Conservation (phyloP, 208 protist genomes). For the Leishmania gerbilli region DNA sequence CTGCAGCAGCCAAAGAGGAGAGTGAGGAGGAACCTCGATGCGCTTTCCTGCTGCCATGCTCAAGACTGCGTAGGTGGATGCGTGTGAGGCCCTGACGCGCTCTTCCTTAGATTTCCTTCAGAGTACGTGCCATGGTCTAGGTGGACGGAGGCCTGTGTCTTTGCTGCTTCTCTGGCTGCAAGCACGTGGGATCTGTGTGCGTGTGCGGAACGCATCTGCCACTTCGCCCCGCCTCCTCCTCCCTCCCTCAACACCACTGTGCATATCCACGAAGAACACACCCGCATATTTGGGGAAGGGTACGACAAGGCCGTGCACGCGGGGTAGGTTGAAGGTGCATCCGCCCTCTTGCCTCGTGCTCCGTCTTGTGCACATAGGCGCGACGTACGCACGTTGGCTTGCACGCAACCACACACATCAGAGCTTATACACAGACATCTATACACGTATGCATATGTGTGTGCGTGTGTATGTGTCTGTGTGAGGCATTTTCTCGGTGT, state of each 20-base stretch:
- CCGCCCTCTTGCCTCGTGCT: not conserved
- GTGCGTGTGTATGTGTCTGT: not conserved
- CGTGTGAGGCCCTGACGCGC: not conserved
- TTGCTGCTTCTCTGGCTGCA: not conserved
- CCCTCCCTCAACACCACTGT: not conserved
- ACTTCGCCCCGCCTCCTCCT: not conserved
- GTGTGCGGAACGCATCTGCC: not conserved
- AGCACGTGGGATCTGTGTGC: not conserved
- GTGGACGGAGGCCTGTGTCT: not conserved
- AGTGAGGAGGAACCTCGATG: not conserved
- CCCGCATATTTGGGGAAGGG: not conserved
- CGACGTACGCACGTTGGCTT: not conserved
- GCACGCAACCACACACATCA: not conserved
- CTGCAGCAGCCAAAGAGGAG: not conserved
- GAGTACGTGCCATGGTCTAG: not conserved
- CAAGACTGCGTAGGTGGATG: not conserved
- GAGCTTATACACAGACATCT: too few species aligned
- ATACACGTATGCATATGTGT: too few species aligned
- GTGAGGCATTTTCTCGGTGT: not conserved
- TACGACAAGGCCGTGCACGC: not conserved
- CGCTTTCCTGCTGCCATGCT: not conserved
- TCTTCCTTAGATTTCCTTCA: not conserved
- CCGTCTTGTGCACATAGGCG: too few species aligned
- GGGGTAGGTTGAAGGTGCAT: not conserved
- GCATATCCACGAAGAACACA: not conserved